Percentiles rank a stretch among this genome's conserved stretches.
These are phyloP conservation scores for Teratosphaeria destructans DNA, from an alignment of 2,329 filamentous ascomycete species.

Conservation along the genomic window DNA sequence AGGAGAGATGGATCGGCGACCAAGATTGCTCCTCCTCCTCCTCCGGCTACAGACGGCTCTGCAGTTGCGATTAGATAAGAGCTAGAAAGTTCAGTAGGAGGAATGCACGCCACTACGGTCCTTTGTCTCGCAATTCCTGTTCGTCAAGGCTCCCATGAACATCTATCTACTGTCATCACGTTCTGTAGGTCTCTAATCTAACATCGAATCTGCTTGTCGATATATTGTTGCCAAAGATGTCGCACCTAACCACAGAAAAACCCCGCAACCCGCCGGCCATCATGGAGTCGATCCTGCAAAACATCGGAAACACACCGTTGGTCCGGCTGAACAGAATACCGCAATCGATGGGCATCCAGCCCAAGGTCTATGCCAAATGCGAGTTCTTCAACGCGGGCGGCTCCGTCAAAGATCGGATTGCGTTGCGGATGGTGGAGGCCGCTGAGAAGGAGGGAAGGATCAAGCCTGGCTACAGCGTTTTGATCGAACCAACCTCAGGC, in stretches of 20 bases:
- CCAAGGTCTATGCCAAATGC: constrained; percentile 35
- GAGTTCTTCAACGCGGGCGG: constrained; percentile 54
- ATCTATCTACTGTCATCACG: background rate
- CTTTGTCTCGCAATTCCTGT: background rate
- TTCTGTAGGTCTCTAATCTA: background rate
- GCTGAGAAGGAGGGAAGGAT: constrained; percentile 86
- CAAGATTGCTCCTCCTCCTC: background rate
- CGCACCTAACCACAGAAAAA: constrained; percentile 32
- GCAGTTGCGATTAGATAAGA: constrained; percentile 1
- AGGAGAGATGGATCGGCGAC: background rate
- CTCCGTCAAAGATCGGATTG: constrained; percentile 87
- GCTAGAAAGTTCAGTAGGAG: background rate
- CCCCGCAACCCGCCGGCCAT: constrained; percentile 43
- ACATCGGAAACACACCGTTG: constrained; percentile 94
- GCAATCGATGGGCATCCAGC: constrained; percentile 78
- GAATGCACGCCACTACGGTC: background rate
- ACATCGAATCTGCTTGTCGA: background rate
- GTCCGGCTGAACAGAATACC: constrained; percentile 89
- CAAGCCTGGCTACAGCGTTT: constrained; percentile 79
- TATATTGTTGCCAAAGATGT: constrained; percentile 13
- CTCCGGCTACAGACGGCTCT: background rate
- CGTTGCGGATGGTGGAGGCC: constrained; percentile 92
- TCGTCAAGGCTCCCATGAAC: background rate
- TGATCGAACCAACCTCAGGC: constrained; percentile 96
- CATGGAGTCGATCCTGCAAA: constrained; percentile 63